Evolutionary conservation across 2,329 filamentous ascomycete species (phyloP).

Genomic region (Hypoxylon sp.): DNA sequence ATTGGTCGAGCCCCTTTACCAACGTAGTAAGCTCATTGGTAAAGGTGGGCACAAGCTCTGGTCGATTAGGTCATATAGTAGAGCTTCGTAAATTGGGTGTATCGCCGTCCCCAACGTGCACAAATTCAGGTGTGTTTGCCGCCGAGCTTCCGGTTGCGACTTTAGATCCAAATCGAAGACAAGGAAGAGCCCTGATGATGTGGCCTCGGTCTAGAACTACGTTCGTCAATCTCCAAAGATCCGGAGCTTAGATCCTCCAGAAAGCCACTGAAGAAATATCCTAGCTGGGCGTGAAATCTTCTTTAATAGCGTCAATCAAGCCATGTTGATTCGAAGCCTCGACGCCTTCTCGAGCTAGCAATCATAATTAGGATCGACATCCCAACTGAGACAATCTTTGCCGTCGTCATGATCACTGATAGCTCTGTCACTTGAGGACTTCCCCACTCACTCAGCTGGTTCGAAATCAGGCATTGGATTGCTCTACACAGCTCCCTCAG

Average conservation of each 20-base stretch:
- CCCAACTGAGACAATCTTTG: background rate
- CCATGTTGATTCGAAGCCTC: background rate
- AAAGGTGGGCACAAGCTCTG: background rate
- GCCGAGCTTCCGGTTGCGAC: constrained; percentile 19
- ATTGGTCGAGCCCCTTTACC: constrained; percentile 5
- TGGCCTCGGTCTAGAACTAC: constrained; percentile 3
- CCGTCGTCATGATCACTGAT: background rate
- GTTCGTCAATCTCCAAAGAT: constrained; percentile 4
- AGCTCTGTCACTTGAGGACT: constrained; percentile 2
- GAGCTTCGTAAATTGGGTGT: constrained; percentile 13
- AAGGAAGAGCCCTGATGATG: constrained; percentile 6
- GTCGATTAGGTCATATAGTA: background rate
- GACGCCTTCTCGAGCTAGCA: background rate
- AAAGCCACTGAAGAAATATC: background rate
- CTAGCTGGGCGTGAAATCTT: background rate
- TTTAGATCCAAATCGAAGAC: constrained; percentile 9
- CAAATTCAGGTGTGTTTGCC: constrained; percentile 13
- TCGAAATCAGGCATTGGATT: background rate
- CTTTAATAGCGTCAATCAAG: background rate
- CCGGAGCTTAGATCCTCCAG: background rate
- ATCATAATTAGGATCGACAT: background rate
- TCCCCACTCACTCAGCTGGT: constrained; percentile 12
- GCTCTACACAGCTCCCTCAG: background rate
- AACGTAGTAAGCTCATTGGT: constrained; percentile 32
- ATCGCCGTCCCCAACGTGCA: constrained; percentile 23